Percentiles rank a stretch among this genome's conserved stretches.
Conservation (phyloP, 257 asterid species). For the Solanum megistacrolobum region DNA sequence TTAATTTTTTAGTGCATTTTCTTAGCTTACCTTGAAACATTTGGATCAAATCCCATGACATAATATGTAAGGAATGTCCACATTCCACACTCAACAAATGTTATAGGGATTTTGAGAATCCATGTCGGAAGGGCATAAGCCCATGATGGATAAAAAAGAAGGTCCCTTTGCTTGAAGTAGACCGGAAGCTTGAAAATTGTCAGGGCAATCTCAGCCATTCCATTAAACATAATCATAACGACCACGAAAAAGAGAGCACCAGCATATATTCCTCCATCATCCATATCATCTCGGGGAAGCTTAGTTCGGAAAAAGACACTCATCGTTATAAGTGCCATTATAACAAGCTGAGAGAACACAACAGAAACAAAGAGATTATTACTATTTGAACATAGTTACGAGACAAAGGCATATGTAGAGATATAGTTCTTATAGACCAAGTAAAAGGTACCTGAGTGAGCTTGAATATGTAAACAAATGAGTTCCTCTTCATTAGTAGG, state of each 20-base stretch:
- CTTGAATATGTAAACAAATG: slow-evolving; percentile 44
- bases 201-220: slow-evolving; percentile 48
- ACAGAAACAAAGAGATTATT: neutral
- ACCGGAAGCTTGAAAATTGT: slow-evolving; percentile 60
- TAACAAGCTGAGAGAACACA: slow-evolving; percentile 21
- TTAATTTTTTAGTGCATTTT: neutral
- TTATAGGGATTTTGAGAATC: slow-evolving; percentile 45
- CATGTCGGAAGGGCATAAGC: slow-evolving; percentile 53
- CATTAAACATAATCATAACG: slow-evolving; percentile 47
- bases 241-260: slow-evolving; percentile 48
- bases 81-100: slow-evolving; percentile 37
- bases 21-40: slow-evolving; percentile 34
- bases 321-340: slow-evolving; percentile 29
- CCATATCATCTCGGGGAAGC: slow-evolving; percentile 13
- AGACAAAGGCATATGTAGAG: neutral
- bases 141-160: slow-evolving; percentile 52
- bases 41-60: slow-evolving; percentile 64
- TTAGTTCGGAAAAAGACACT: slow-evolving; percentile 43
- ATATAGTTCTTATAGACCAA: neutral
- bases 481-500: slow-evolving; percentile 50
- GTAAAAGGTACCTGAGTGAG: slow-evolving; percentile 29
- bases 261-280: slow-evolving; percentile 36
- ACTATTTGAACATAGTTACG: slow-evolving; percentile 3
- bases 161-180: slow-evolving; percentile 51
- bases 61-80: slow-evolving; percentile 53